Conservation (phyloP, 306 rosid genomes). For the Fragaria ananassa region DNA sequence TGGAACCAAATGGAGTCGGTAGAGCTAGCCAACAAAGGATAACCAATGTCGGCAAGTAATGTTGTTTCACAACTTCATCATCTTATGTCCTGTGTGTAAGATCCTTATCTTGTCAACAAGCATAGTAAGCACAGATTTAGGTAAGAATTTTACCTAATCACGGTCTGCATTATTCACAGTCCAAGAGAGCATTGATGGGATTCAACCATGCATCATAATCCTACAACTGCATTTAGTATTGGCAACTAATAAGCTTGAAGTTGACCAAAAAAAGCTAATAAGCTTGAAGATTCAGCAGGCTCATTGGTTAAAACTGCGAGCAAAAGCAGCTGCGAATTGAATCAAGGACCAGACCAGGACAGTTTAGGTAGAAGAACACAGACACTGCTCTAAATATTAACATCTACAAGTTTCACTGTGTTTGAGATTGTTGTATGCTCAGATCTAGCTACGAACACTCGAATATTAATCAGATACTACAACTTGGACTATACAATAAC, state of each 20-base stretch:
- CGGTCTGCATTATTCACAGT: no score
- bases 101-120: background rate
- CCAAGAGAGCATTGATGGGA: no score
- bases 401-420: background rate
- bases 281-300: background rate
- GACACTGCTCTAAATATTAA: background rate
- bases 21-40: background rate
- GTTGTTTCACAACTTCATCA: background rate
- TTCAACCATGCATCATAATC: background rate
- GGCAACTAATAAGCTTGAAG: background rate
- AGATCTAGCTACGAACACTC: background rate
- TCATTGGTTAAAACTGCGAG: no score
- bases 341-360: background rate
- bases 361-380: background rate
- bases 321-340: background rate
- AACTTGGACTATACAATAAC: no score
- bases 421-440: background rate
- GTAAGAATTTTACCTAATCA: background rate
- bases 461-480: background rate
- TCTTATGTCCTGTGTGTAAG: no score
- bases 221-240: background rate
- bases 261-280: background rate
- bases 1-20: background rate
- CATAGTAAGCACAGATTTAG: background rate
- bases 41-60: background rate